Evolutionary conservation across 495 filamentous ascomycete genomes (phyloP).

Genomic region (Aspergillus panamensis): DNA sequence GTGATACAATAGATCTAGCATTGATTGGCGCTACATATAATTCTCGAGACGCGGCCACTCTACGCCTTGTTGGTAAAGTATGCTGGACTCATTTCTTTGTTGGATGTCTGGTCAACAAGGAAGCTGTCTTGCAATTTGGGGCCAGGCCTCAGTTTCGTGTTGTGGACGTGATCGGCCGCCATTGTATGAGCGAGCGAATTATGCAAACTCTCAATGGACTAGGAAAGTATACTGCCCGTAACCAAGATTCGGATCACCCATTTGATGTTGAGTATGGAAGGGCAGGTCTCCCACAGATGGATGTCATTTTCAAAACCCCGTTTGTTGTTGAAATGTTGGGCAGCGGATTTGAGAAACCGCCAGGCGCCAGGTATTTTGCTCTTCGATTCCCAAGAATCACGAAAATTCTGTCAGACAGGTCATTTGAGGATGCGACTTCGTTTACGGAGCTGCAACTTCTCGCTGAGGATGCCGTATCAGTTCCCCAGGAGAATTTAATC

Average conservation of each 20-base stretch:
- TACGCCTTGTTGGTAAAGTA: slow-evolving; percentile 45
- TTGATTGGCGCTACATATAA: slow-evolving; percentile 70
- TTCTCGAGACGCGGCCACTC: slow-evolving; percentile 47
- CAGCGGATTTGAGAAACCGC: slow-evolving; percentile 60
- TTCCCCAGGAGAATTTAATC: slow-evolving; percentile 39
- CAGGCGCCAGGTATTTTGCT: slow-evolving; percentile 53
- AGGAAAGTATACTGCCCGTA: slow-evolving; percentile 41
- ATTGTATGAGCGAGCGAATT: slow-evolving; percentile 48
- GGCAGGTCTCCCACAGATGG: slow-evolving; percentile 30
- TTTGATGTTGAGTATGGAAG: slow-evolving; percentile 37
- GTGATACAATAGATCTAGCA: slow-evolving; percentile 78
- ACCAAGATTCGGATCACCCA: slow-evolving; percentile 21
- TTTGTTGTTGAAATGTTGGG: slow-evolving; percentile 65
- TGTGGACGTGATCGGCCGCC: slow-evolving; percentile 52
- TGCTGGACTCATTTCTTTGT: slow-evolving; percentile 77
- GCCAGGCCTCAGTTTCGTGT: slow-evolving; percentile 60
- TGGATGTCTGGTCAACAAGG: slow-evolving; percentile 72
- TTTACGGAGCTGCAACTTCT: slow-evolving; percentile 54
- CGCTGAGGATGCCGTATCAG: slow-evolving; percentile 46
- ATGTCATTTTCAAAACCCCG: slow-evolving; percentile 54
- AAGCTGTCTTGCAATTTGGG: slow-evolving; percentile 50
- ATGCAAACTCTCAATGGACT: slow-evolving; percentile 50
- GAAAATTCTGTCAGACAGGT: slow-evolving; percentile 59
- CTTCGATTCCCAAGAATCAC: slow-evolving; percentile 62
- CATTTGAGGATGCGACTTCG: slow-evolving; percentile 51